Base-by-base conservation (phyloP, 2,329 filamentous ascomycete genomes). In the Colletotrichum godetiae region DNA sequence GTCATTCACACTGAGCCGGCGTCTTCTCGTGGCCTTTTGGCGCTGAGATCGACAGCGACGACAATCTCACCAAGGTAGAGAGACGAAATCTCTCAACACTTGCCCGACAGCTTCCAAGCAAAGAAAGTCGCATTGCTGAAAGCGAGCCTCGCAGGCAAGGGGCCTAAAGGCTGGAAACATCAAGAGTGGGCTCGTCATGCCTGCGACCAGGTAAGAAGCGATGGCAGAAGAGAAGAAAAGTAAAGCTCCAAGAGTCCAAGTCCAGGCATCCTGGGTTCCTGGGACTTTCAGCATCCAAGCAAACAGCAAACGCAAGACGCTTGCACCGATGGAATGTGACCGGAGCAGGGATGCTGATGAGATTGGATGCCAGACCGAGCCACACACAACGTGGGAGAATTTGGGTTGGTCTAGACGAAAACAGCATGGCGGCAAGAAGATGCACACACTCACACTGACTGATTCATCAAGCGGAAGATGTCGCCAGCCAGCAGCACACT, bases 341-440 rank as follows among this genome's bases (percentile, higher is more conserved):
- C 19, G 49, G 46, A 56, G 61, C 67, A 71, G 61, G 71, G 71
- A 62, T 73, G 33, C 61, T 60, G 37, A 57, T 71, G 67, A 71
- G 71, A 73, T 55, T 57, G 61, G 59, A 64, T 73, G 66, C 66
- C 59, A 65, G 66, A 24, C 59, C 59, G 19, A 19, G 19, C 19
- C 42, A 49, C 35, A 61, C 71, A 56, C 71, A 64, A 55, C 29
- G 15, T 37, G 15, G 42, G 37, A 61, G 71, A 73, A 66, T 66
- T 57, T 56, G 67, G 55, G 59, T 60, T 73, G 66, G 70, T 57
- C 71, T 66, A 66, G 71, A 71, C 71, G 67, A 66, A 73, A 52
- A 67, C 71, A 70, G 71, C 67, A 66, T 66, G 63, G 52, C 49
- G 33, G 59, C 60, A 49, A 60, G 27, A 55, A 22, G 37, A 57